Evolutionary conservation across 108 stramenopile genomes (phyloP), one percentile per base, ranked within the genome.

Genomic region (Conticribra weissflogii): DNA sequence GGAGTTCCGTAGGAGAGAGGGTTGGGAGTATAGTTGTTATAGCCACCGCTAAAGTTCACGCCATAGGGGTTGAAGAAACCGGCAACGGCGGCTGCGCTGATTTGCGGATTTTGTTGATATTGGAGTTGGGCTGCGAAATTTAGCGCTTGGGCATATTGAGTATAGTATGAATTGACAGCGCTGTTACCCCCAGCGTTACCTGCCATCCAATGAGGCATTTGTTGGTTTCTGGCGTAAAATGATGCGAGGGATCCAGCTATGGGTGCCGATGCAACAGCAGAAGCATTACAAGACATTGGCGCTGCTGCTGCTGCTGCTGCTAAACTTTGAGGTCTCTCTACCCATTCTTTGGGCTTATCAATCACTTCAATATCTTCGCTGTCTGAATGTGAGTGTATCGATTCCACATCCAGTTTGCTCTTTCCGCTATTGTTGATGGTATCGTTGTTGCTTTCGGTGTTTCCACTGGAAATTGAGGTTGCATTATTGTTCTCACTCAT

Each of bases 201-300:
- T 3, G 18, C 9, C 53, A 60, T 76, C 68, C 68, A 76, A 29
- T 12, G 25, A 5, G 68, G 69, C 75, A 71, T 63, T 49, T 45
- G 21, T 19, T 56, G 60, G 30, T 60, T 33, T 44, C 75, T 51
- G 2, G 51, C 30, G 14, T 63, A 28, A 71, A 28, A 58, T 4
- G 75, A 76, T 24, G 69, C 53, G 14, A 52, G 2, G 16, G 54
- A 36, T 23, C 21, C 32, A 54, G 41, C 24, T 8, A 18, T 18
- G 1, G 25, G 3, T 28, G 2, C 23, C n/a, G 16, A n/a, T 9
- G 22, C 23, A n/a, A 23, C 32, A 12, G 36, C 29, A 18, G 44
- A 14, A 29, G 56, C 32, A 12, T 5, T 18, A 18, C 27, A 14
- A 29, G 56, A 18, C 2, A 19, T 34, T 28, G 58, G 5, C 3